Conservation (phyloP, 169 alveolate species). For the Amoebophrya sp. region DNA sequence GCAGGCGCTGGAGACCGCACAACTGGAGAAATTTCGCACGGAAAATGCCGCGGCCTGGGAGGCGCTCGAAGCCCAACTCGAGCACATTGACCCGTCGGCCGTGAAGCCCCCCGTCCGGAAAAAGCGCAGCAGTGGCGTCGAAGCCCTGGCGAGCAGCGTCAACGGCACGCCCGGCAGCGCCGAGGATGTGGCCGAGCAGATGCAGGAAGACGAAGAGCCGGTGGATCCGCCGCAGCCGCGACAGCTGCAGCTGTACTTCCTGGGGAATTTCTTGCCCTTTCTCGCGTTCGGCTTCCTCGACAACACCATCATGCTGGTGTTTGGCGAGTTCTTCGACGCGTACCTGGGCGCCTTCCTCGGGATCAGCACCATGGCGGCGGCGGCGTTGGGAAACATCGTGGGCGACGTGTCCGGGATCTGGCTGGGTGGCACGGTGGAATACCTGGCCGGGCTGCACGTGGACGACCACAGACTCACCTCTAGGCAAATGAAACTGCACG, state of each 20-base stretch:
- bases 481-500: background rate
- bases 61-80: no score
- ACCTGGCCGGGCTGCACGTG: background rate
- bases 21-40: no score
- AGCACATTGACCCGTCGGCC: no score
- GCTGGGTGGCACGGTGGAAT: slow-evolving; percentile 52
- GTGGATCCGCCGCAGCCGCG: no score
- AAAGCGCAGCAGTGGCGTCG: no score
- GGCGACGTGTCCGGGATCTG: slow-evolving; percentile 54
- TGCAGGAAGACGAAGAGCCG: no score
- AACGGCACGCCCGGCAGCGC: no score
- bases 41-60: no score
- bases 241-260: background rate
- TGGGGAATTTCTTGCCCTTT: slow-evolving; percentile 39
- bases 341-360: slow-evolving; percentile 39
- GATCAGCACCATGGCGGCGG: slow-evolving; percentile 53
- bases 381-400: slow-evolving; percentile 52
- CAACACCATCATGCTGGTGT: slow-evolving; percentile 51
- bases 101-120: no score
- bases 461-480: background rate
- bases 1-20: no score
- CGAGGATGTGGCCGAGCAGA: no score
- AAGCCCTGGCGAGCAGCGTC: no score
- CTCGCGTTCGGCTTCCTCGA: slow-evolving; percentile 53
- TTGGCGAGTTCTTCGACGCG: slow-evolving; percentile 43